phyloP scores from a whole-genome alignment of 148 eudicot genomes.

The Vaccinium corymbosum region DNA sequence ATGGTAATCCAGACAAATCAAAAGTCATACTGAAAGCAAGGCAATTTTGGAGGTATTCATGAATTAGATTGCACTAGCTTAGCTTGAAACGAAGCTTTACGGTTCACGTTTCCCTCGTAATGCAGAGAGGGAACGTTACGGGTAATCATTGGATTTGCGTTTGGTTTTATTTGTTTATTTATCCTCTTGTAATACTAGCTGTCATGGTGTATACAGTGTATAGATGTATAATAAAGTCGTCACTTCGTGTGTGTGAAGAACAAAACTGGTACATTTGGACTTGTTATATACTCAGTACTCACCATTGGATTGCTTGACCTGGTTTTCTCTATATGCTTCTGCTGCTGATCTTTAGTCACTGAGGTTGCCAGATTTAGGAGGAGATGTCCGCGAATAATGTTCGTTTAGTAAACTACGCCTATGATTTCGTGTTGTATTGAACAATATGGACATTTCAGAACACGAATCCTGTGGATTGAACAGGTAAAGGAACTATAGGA shows the following conservation, averaged over 20 bases:
- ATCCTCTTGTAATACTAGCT: slow-evolving; percentile 14
- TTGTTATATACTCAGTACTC: background rate
- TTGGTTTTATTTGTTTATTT: slow-evolving; percentile 8
- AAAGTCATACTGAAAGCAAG: background rate
- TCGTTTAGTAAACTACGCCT: background rate
- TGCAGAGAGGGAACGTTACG: background rate
- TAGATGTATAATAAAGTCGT: background rate
- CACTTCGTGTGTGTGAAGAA: slow-evolving; percentile 1
- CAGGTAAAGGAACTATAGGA: background rate
- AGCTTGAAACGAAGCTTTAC: background rate
- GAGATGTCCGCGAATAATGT: background rate
- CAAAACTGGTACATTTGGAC: background rate
- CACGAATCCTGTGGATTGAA: background rate
- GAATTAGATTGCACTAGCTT: background rate
- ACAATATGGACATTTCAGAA: background rate
- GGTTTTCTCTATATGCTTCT: background rate
- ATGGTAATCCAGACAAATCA: background rate
- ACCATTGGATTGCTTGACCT: background rate
- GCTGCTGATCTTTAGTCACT: background rate
- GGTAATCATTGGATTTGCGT: background rate
- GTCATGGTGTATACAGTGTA: slow-evolving; percentile 6
- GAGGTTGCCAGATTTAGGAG: background rate
- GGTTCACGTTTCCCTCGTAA: background rate
- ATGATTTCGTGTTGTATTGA: background rate
- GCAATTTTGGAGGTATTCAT: slow-evolving; percentile 9